Base-by-base conservation (phyloP, 2,329 filamentous ascomycete species). In the Orbilia brochopaga region DNA sequence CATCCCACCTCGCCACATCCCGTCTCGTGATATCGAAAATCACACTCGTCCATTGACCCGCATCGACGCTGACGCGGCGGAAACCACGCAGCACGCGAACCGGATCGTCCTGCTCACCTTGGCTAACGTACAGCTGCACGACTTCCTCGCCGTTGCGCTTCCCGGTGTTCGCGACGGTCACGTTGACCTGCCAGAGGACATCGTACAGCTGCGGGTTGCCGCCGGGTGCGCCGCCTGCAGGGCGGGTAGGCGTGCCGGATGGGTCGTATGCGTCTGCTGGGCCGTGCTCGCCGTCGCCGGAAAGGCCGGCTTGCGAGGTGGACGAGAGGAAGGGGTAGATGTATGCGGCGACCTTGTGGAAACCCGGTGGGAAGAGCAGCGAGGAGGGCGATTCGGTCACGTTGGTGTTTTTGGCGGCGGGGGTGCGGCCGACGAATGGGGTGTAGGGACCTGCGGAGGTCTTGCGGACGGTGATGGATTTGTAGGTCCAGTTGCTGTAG, bases 401-500 rank as follows among this genome's bases (percentile, higher is more conserved):
- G 78, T 83, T 83, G 77, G 85, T 87, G 73, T 86, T 17, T 17
- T 53, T 63, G 3, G 59, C 55, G 55, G 82, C 79, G 67, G 89
- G 90, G 0, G 80, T 82, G 0, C 87, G 86, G 0, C 76, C 80
- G 51, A 58, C 70, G 65, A 65, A 58, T 48, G 70, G 75, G 27
- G 75, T 76, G 81, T 90, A 90, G 0, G 81, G 77, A 19, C 78
- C 78, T 1, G 82, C 82, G n/a, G 81, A 76, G 53, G 80, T 79
- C 75, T 84, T 84, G 74, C 81, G 76, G 35, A 91, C 80, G 30
- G 82, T 79, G 35, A 94, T 80, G 78, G 90, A 82, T n/a, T 88
- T 86, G 81, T 91, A 91, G 60, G 85, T 79, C 77, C 95, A 93
- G 1, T 84, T 90, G 0, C 90, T 91, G 83, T 94, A 95, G 2